Conservation (phyloP, 139 green algal species). For the Coccomyxa sp. region DNA sequence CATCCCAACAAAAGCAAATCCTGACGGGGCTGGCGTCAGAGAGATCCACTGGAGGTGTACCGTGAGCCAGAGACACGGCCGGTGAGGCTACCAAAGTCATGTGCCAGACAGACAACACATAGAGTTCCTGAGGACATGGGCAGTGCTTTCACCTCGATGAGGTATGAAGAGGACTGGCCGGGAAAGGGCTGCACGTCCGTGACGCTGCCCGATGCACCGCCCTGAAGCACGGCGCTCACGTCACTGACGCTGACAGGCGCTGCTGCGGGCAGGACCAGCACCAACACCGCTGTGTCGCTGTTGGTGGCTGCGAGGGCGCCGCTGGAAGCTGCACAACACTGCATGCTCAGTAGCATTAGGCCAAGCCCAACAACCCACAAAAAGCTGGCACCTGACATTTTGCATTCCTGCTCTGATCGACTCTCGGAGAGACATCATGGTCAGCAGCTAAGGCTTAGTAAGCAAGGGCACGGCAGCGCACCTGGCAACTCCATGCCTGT, state of each 20-base stretch:
- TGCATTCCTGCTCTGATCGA: not conserved
- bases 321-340: not conserved
- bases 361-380: too few species aligned
- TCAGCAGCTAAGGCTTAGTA: not conserved
- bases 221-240: not conserved
- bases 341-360: too few species aligned
- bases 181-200: conserved; percentile 14
- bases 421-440: not conserved
- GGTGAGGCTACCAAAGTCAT: not conserved
- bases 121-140: not conserved
- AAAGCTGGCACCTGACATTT: not conserved
- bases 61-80: not conserved
- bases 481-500: conserved; percentile 17
- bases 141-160: conserved; percentile 10
- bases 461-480: not conserved
- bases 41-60: not conserved
- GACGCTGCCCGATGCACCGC: not conserved
- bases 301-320: conserved; percentile 3
- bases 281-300: conserved; percentile 11
- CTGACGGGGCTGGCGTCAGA: too few species aligned
- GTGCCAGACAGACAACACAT: not conserved
- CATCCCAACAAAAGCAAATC: too few species aligned
- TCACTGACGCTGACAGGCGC: not conserved
- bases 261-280: conserved; percentile 1
- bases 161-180: conserved; percentile 6